These are phyloP conservation scores for Cryptococcus sp. DNA, from an alignment of 1,284 basidiomycete species.

Conservation along the genomic window DNA sequence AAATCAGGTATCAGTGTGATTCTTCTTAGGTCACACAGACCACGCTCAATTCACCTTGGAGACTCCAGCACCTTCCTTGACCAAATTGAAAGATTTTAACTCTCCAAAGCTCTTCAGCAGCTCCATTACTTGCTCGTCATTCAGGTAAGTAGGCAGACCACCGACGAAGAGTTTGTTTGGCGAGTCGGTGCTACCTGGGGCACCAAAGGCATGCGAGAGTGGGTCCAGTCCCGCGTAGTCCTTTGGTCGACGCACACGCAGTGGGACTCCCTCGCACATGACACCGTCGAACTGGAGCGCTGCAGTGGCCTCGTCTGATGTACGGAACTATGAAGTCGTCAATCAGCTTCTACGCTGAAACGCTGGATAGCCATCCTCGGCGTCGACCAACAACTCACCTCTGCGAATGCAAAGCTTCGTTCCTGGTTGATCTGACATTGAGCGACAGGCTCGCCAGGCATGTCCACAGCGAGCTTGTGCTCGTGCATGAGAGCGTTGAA, in stretches of 20 bases:
- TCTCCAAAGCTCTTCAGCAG: constrained; percentile 96
- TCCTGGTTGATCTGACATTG: constrained; percentile 95
- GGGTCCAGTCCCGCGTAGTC: constrained; percentile 70
- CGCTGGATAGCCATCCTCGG: too few species aligned
- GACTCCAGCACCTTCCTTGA: constrained; percentile 80
- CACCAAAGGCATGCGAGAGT: constrained; percentile 70
- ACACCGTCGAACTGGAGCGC: constrained; percentile 97
- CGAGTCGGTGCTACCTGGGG: constrained; percentile 95
- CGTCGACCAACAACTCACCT: constrained; percentile 58
- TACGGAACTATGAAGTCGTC: constrained; percentile 74
- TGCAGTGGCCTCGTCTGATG: constrained; percentile 90
- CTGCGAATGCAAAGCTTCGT: constrained; percentile 96
- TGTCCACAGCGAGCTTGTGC: constrained; percentile 77
- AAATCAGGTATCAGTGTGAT: constrained; percentile 6
- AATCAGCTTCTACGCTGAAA: too few species aligned
- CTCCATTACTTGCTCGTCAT: constrained; percentile 97
- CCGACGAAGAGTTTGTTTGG: constrained; percentile 98
- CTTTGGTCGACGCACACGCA: constrained; percentile 95
- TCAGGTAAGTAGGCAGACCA: constrained; percentile 89
- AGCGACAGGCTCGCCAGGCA: constrained; percentile 84
- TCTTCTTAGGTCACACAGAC: background rate
- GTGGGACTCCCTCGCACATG: constrained; percentile 84
- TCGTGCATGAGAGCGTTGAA: constrained; percentile 96
- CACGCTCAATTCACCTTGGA: constrained; percentile 68
- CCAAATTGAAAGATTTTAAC: constrained; percentile 94